These are phyloP conservation scores for Elaeis oleifera DNA, from an alignment of 202 grass and related monocot genomes.

Conservation along the genomic window DNA sequence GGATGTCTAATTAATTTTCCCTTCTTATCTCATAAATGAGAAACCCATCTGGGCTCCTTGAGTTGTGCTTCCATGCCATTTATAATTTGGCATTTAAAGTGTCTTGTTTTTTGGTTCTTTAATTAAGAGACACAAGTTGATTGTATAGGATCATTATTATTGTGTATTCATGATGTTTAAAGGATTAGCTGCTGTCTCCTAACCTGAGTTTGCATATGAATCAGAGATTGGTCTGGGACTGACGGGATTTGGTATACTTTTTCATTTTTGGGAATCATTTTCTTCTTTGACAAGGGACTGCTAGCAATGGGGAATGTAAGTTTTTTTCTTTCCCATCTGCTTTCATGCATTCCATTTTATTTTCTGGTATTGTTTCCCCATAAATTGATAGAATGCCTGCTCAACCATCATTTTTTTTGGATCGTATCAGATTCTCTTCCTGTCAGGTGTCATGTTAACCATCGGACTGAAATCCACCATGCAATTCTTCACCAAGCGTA, in stretches of 20 bases:
- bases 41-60: too few relatives aligned
- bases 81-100: too few relatives aligned
- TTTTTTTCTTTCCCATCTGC: background rate
- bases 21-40: too few relatives aligned
- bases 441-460: slow-evolving; percentile 62
- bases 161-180: too few relatives aligned
- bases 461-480: slow-evolving; percentile 46
- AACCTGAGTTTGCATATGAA: slow-evolving; percentile 1
- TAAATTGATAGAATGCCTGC: too few relatives aligned
- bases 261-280: slow-evolving; percentile 64
- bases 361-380: too few relatives aligned
- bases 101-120: too few relatives aligned
- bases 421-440: slow-evolving; percentile 54
- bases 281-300: slow-evolving; percentile 80
- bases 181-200: background rate
- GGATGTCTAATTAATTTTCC: too few relatives aligned
- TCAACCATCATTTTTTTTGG: too few relatives aligned
- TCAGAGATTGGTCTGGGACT: slow-evolving; percentile 68
- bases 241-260: slow-evolving; percentile 67
- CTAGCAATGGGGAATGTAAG: slow-evolving; percentile 73
- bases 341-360: background rate
- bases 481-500: slow-evolving; percentile 42
- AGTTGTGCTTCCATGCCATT: too few relatives aligned
- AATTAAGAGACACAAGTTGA: too few relatives aligned
- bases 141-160: too few relatives aligned